Evolutionary conservation across 352 stramenopile genomes (phyloP).

Genomic region (Hyaloperonospora brassicae): DNA sequence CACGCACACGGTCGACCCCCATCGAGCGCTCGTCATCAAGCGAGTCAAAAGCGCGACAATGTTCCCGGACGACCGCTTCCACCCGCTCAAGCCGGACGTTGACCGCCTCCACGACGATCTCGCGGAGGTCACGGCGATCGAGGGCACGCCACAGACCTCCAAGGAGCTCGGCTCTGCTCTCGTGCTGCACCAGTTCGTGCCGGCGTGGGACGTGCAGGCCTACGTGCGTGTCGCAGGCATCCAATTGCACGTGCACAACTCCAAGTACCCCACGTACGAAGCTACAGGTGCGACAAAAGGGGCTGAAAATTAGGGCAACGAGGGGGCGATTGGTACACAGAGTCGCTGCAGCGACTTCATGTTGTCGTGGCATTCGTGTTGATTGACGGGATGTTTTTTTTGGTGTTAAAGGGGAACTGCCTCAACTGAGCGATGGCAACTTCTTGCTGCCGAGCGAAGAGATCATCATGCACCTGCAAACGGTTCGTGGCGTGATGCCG

Average conservation of each 20-base stretch:
- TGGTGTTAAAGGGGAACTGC: slow-evolving; percentile 43
- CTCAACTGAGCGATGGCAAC: slow-evolving; percentile 81
- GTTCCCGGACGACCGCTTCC: slow-evolving; percentile 79
- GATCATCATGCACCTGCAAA: slow-evolving; percentile 84
- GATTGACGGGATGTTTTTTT: slow-evolving; percentile 1
- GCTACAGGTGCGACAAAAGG: slow-evolving; percentile 38
- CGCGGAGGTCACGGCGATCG: slow-evolving; percentile 35
- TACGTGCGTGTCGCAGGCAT: slow-evolving; percentile 76
- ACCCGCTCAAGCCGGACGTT: slow-evolving; percentile 59
- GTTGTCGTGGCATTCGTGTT: too few species aligned
- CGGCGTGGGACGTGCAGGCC: slow-evolving; percentile 76
- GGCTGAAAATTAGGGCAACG: too few species aligned
- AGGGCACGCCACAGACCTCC: slow-evolving; percentile 59
- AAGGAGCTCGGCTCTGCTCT: slow-evolving; percentile 58
- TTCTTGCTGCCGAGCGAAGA: slow-evolving; percentile 78
- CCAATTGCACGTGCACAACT: slow-evolving; percentile 79
- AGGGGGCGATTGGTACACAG: too few species aligned
- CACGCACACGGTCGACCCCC: too few species aligned
- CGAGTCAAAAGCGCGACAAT: slow-evolving; percentile 25
- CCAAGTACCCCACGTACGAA: slow-evolving; percentile 72
- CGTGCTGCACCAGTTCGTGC: slow-evolving; percentile 79
- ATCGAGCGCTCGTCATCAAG: too few species aligned
- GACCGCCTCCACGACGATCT: slow-evolving; percentile 68
- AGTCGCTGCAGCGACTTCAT: too few species aligned
- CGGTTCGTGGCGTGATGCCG: slow-evolving; percentile 23